phyloP scores from a whole-genome alignment of 768 basidiomycete genomes.

The Calvatia gigantea region DNA sequence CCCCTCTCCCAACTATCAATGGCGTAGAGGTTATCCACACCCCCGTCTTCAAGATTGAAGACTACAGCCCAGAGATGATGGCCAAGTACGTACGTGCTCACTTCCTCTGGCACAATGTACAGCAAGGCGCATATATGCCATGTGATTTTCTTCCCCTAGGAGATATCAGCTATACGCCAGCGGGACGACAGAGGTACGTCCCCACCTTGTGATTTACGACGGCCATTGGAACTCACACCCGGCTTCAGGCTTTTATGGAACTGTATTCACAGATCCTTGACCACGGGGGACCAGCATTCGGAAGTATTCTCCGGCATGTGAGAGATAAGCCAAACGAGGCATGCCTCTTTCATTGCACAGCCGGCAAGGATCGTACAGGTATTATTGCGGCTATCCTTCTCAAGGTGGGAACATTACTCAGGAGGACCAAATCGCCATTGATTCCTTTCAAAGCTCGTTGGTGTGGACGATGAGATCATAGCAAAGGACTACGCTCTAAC shows the following conservation, averaged over 20 bases:
- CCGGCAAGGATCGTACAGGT: constrained; percentile 83
- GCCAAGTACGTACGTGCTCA: constrained; percentile 66
- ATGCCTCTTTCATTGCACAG: constrained; percentile 79
- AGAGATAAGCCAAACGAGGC: constrained; percentile 63
- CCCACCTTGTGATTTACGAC: neutral
- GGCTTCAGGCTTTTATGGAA: constrained; percentile 68
- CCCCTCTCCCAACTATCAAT: constrained; percentile 60
- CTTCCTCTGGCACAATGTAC: constrained; percentile 13
- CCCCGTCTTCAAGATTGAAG: constrained; percentile 69
- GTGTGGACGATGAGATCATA: constrained; percentile 61
- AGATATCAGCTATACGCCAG: constrained; percentile 74
- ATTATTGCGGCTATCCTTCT: constrained; percentile 70
- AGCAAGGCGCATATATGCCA: constrained; percentile 16
- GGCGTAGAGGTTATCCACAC: constrained; percentile 57
- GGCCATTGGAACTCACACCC: neutral
- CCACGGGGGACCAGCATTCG: constrained; percentile 64
- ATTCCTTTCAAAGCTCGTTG: constrained; percentile 54
- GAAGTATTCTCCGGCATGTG: constrained; percentile 69
- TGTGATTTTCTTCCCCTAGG: constrained; percentile 33
- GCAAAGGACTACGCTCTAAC: constrained; percentile 77
- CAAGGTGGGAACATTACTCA: constrained; percentile 39
- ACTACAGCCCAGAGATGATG: constrained; percentile 83
- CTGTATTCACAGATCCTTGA: constrained; percentile 81
- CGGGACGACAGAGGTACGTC: constrained; percentile 68
- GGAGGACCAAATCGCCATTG: constrained; percentile 1